Base-by-base conservation (phyloP, 1,139 yeast genomes). In the Hanseniaspora gamundiae region DNA sequence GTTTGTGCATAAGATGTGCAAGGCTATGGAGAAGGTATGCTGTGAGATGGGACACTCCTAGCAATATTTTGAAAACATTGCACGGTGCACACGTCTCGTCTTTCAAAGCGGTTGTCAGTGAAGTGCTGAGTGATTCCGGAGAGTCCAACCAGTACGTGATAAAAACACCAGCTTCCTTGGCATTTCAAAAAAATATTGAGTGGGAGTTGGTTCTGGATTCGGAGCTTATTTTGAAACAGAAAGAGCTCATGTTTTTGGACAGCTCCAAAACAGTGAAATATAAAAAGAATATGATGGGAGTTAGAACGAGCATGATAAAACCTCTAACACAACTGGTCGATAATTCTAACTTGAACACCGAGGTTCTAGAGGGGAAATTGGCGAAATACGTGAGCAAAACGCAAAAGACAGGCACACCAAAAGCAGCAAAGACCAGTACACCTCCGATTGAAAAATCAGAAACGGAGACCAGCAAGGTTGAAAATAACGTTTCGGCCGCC, bases 21-120 rank as follows among this genome's bases (percentile, higher is more conserved):
- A 70, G 80, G 47, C 60, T 91, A 36, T 91, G 98, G 98, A 70
- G 95, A 58, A 67, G 93, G 38, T 91, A 91, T 59, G 96, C 88
- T 0, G 80, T 84, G 1, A 69, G 70, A n/a, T 91, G 98, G 97
- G 87, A 80, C 52, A 77, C 76, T 41, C 95, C 95, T 0, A 57
- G 66, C 21, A 91, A 81, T 47, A 78, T 85, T 0, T 64, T 77
- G 40, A 73, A 70, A 56, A 78, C 73, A 47, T 38, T 60, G 16
- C 45, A 52, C 43, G 62, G 61, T 1, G 49, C 49, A 14, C 51
- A 16, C 9, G 17, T 19, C 9, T 14, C 39, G 10, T 3, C 17
- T 5, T 36, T 16, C n/a, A 51, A 52, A n/a, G 30, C 42, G 20
- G 42, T 47, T 1, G 31, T 58, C 5, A 51, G 46, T n/a, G 40